These are phyloP conservation scores for Plasmodium vinckei DNA, from an alignment of 169 alveolate species.

Conservation along the genomic window DNA sequence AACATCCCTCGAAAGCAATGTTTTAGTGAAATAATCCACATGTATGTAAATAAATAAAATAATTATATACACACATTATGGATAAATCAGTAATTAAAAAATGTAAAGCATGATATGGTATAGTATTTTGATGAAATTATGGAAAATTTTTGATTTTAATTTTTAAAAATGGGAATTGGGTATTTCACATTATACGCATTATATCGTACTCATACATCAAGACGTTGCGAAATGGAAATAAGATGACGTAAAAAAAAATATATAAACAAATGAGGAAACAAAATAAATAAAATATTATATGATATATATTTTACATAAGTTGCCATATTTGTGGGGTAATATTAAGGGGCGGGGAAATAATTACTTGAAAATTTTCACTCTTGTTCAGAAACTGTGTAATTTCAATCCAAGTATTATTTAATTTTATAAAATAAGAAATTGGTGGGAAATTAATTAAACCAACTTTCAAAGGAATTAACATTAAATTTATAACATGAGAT, in stretches of 20 bases:
- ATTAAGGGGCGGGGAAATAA: constrained; percentile 72
- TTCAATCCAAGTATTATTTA: constrained; percentile 71
- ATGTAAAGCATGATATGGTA: no score
- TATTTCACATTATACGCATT: no score
- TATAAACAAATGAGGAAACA: background rate
- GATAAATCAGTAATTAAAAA: no score
- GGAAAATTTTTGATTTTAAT: no score
- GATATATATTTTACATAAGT: constrained; percentile 1
- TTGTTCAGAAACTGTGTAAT: constrained; percentile 47
- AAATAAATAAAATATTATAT: background rate
- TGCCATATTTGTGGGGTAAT: constrained; percentile 66
- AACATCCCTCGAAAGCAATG: no score
- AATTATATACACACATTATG: no score
- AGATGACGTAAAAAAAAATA: background rate
- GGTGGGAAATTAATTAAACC: constrained; percentile 73
- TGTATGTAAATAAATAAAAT: no score
- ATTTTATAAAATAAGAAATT: constrained; percentile 49
- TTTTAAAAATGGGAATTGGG: no score
- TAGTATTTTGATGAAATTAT: no score
- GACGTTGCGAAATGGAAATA: background rate
- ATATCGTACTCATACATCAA: no score
- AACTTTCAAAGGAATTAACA: constrained; percentile 55
- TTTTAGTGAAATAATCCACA: no score
- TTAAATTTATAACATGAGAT: constrained; percentile 36
- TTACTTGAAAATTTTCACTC: constrained; percentile 69